Base-by-base conservation (phyloP, 2,329 filamentous ascomycete species). In the Coniochaeta sp. region DNA sequence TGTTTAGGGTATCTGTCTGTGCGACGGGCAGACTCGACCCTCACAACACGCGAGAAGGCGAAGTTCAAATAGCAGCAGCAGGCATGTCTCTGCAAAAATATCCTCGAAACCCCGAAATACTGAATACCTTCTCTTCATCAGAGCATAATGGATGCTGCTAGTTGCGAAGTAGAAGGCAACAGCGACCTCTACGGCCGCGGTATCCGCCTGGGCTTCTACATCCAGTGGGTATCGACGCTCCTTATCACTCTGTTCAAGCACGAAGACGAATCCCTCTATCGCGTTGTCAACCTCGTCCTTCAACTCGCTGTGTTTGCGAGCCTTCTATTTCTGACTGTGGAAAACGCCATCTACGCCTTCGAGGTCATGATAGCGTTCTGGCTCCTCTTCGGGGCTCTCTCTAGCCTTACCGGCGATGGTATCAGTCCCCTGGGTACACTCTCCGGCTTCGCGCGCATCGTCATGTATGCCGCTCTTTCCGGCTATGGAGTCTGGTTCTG, bases 351-450 rank as follows among this genome's bases (percentile, higher is more conserved):
- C 6, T 47, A 59, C 17, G 33, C 43, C 16, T 26, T 33, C 44
- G 57, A 59, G 43, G 57, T 52, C 57, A 59, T 59, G 57, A 59
- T 59, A 17, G 57, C 57, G 34, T 59, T 59, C 17, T 59, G 57
- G 57, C 57, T 59, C 33, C 26, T 50, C 26, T 36, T 59, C 28
- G 57, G 57, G n/a, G 57, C 33, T 24, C 57, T 40, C 19, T 59
- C 28, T 16, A 47, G 43, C 31, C 19, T 50, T n/a, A 50, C 38
- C 3, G 34, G 57, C 8, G 38, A 40, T 31, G 57, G 33, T 12
- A 6, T 50, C 40, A 47, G 40, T 40, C 57, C 19, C 17, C 38
- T 40, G 24, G 44, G 44, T 11, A 50, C 40, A 2, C 28, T 50
- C 14, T 36, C 28, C 24, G 28, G 19, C 44, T 40, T 59, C 14